These are phyloP conservation scores for Flagelloscypha sp. DNA, from an alignment of 768 basidiomycete genomes.

Conservation along the genomic window DNA sequence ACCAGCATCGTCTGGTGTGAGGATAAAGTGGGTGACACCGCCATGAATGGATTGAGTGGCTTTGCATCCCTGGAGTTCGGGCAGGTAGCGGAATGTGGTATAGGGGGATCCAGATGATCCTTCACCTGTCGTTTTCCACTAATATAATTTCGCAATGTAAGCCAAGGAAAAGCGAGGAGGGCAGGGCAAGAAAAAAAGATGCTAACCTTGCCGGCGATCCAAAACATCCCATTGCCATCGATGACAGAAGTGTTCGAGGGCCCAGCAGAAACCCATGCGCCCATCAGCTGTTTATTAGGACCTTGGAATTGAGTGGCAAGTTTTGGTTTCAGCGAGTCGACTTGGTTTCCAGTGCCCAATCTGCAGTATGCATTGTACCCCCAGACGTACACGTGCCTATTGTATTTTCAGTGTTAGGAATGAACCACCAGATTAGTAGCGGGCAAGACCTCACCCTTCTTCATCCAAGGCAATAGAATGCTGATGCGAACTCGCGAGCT, in stretches of 20 bases:
- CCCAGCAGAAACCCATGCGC: constrained; percentile 61
- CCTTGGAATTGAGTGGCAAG: constrained; percentile 83
- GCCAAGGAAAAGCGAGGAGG: constrained; percentile 4
- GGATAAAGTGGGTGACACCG: constrained; percentile 83
- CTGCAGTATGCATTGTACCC: constrained; percentile 90
- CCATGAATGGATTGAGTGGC: constrained; percentile 62
- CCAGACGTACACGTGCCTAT: constrained; percentile 74
- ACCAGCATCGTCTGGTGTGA: constrained; percentile 67
- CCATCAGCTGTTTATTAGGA: constrained; percentile 55
- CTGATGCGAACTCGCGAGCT: constrained; percentile 82
- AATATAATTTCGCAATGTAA: constrained; percentile 15
- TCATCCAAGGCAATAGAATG: constrained; percentile 78
- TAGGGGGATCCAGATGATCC: constrained; percentile 88
- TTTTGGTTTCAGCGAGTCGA: constrained; percentile 73
- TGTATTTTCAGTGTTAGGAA: neutral
- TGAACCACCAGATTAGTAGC: constrained; percentile 10
- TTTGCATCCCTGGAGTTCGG: constrained; percentile 82
- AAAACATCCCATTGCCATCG: constrained; percentile 81
- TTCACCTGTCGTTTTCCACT: constrained; percentile 96
- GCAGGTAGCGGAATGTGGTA: constrained; percentile 79
- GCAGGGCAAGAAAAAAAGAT: constrained; percentile 2
- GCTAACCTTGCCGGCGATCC: constrained; percentile 72
- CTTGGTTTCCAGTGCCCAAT: constrained; percentile 80
- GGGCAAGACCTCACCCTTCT: constrained; percentile 49
- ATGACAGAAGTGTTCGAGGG: constrained; percentile 79